A percentile compares a stretch with the other conserved stretches of the same genome.
Conservation (phyloP, 805 yeast species). For the Candida sanyiensis region DNA sequence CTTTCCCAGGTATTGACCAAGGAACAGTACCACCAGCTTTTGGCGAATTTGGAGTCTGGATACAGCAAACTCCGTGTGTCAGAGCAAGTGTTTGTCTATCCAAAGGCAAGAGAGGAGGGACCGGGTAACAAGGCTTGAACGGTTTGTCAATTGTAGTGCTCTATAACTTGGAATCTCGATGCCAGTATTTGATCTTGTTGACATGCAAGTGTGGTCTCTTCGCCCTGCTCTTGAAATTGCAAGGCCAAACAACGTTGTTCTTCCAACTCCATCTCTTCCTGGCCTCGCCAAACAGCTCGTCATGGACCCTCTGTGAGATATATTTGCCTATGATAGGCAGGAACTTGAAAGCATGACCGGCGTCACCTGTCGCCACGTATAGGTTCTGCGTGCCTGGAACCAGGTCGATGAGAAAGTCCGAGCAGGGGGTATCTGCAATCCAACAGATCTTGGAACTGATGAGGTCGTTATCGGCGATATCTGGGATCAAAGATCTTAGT, state of each 20-base stretch:
- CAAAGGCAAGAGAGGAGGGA: conserved; percentile 2
- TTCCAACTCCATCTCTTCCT: conserved; percentile 31
- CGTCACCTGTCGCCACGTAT: conserved; percentile 42
- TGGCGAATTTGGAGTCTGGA: conserved; percentile 5
- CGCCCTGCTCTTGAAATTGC: background rate
- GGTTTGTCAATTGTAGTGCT: too few relatives aligned
- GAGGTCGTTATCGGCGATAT: conserved; percentile 30
- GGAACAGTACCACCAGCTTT: conserved; percentile 6
- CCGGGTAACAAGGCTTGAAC: background rate
- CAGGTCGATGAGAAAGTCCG: conserved; percentile 36
- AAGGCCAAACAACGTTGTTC: background rate
- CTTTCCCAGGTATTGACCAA: conserved; percentile 10
- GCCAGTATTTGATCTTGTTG: background rate
- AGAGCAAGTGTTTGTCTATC: conserved; percentile 10
- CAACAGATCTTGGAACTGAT: conserved; percentile 34
- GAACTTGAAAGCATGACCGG: conserved; percentile 44
- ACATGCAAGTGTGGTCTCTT: background rate
- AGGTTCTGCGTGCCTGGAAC: conserved; percentile 31
- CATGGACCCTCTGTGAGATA: conserved; percentile 30
- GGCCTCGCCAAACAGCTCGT: conserved; percentile 23
- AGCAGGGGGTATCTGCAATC: conserved; percentile 37
- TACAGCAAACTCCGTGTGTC: conserved; percentile 5
- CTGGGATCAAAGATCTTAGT: conserved; percentile 34
- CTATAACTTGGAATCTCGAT: background rate
- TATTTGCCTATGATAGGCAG: conserved; percentile 45